Evolutionary conservation across 2,329 filamentous ascomycete genomes (phyloP).

Genomic region (Alternaria hordeiaustralica): DNA sequence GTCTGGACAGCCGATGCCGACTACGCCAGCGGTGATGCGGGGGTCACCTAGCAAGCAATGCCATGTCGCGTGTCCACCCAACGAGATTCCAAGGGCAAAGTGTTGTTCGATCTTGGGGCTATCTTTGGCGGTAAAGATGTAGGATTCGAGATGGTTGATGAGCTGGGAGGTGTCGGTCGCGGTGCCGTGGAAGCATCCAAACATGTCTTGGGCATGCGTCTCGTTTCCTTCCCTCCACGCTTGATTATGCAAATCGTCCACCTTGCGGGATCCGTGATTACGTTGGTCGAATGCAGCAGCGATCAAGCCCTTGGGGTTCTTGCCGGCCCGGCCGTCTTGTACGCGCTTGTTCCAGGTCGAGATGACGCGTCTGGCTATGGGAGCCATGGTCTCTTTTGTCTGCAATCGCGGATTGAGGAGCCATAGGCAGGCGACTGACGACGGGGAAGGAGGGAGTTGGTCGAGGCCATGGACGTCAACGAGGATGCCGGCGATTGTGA

Average conservation of each 20-base stretch:
- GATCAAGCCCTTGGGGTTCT: slow-evolving; percentile 66
- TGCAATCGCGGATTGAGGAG: slow-evolving; percentile 82
- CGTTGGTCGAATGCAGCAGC: slow-evolving; percentile 89
- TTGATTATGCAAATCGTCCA: slow-evolving; percentile 73
- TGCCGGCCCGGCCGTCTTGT: slow-evolving; percentile 35
- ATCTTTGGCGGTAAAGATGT: slow-evolving; percentile 64
- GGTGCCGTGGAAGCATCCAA: slow-evolving; percentile 74
- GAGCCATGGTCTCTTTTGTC: slow-evolving; percentile 74
- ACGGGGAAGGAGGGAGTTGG: slow-evolving; percentile 67
- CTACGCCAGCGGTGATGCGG: slow-evolving; percentile 76
- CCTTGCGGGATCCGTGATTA: slow-evolving; percentile 81
- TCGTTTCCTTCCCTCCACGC: slow-evolving; percentile 81
- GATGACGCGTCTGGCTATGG: slow-evolving; percentile 73
- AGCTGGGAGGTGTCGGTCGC: slow-evolving; percentile 76
- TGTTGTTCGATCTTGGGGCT: slow-evolving; percentile 64
- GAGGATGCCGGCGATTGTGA: slow-evolving; percentile 78
- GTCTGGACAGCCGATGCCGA: slow-evolving; percentile 89
- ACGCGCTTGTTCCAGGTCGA: slow-evolving; percentile 67
- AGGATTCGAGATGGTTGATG: slow-evolving; percentile 79
- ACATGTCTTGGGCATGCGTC: slow-evolving; percentile 91
- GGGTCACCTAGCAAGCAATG: slow-evolving; percentile 79
- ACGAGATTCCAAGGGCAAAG: slow-evolving; percentile 78
- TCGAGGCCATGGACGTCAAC: slow-evolving; percentile 81
- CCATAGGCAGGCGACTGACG: slow-evolving; percentile 80
- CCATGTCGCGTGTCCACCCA: slow-evolving; percentile 90